Evolutionary conservation across 169 alveolate genomes (phyloP), one percentile per base, ranked within the genome.

Genomic region (Plasmodium gaboni): DNA sequence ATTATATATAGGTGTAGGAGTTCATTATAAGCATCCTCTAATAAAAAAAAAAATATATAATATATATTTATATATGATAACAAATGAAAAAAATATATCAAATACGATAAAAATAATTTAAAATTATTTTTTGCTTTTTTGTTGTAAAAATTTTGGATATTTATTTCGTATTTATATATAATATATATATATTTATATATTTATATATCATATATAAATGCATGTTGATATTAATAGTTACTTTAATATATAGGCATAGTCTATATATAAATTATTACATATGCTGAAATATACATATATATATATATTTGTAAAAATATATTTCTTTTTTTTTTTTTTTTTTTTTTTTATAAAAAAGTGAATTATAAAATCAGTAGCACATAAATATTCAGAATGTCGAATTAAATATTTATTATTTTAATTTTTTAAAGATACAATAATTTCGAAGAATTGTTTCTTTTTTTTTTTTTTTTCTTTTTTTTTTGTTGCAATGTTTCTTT

Each of bases 301-400:
- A 22, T 19, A 63, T 9, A 19, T 63, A 26, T 63, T 6, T 26
- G 28, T 63, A 63, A 22, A 63, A 22, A 63, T 42, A 24, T 24
- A 61, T 61, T 10, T 59, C 0, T 59, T 12, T 64, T 12, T 64
- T 22, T 13, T 26, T 64, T 28, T 32, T 64, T 13, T 64, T 51
- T 22, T 26, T 24, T 32, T 28, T 64, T 64, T 8, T 24, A 10
- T 24, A 2, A 64, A 24, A 22, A 22, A 59, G 68, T 59, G 68
- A 59, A 59, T 59, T 9, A 17, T 22, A 59, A 59, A 32, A 10
- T 26, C 32, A 59, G 24, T 22, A 59, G 24, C 13, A 38, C 24
- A 65, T 65, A n/a, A 12, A 69, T 69, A 48, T 69, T 12, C 59
- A 19, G 53, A 63, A 76, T 64, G 73, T 44, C 50, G 63, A 64